phyloP scores from a whole-genome alignment of 2,329 filamentous ascomycete genomes.

The Fusarium subtropicale region DNA sequence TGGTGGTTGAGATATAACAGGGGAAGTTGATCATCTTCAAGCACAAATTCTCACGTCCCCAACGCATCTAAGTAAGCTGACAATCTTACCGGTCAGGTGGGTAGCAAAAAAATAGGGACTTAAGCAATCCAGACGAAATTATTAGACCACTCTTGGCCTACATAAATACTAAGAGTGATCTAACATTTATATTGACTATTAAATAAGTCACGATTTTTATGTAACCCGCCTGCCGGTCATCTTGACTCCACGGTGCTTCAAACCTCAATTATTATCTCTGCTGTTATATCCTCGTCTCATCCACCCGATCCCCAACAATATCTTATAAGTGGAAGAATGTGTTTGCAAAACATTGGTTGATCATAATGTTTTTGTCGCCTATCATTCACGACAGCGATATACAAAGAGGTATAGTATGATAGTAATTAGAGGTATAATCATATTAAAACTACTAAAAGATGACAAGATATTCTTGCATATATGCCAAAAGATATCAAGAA shows the following conservation, averaged over 20 bases:
- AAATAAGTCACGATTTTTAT: too few relatives aligned
- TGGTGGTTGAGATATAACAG: background rate
- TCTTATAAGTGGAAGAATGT: background rate
- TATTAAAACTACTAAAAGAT: conserved; percentile 5
- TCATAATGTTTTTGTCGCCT: background rate
- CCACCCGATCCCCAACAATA: background rate
- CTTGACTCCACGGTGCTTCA: background rate
- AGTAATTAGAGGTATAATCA: background rate
- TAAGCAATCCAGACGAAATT: too few relatives aligned
- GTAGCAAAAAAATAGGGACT: too few relatives aligned
- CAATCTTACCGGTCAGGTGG: background rate
- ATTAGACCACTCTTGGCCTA: too few relatives aligned
- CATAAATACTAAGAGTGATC: too few relatives aligned
- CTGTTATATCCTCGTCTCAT: too few relatives aligned
- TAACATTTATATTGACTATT: too few relatives aligned
- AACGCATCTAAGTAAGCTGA: background rate
- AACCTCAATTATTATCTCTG: background rate
- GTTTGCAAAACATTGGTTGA: background rate
- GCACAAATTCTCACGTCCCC: background rate
- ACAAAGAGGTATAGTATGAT: background rate
- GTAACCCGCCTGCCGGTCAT: background rate
- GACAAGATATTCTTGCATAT: background rate
- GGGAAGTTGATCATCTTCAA: background rate
- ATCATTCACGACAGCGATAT: background rate
- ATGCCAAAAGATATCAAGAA: background rate